Conservation (phyloP, 345 rosid species). For the Dipteronia dyeriana region DNA sequence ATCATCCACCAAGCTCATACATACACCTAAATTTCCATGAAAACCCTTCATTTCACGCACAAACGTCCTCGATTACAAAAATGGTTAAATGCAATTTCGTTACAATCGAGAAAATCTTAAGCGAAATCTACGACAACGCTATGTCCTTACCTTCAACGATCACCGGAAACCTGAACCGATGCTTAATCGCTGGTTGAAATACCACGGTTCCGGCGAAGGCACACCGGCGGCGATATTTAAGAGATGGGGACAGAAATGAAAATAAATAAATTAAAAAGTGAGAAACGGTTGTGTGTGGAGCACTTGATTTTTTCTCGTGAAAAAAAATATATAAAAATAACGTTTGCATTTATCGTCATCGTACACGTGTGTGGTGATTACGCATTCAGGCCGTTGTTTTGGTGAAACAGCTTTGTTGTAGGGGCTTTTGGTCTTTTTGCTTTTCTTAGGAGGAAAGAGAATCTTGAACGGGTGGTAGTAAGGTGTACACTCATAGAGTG, state of each 20-base stretch:
- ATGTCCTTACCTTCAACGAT: constrained; percentile 27
- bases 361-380: constrained; percentile 38
- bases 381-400: constrained; percentile 32
- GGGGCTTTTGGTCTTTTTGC: constrained; percentile 11
- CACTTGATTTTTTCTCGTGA: no score
- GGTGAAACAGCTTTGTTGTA: neutral
- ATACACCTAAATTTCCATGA: neutral
- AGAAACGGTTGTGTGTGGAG: neutral
- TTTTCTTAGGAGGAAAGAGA: neutral
- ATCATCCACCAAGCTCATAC: constrained; percentile 1
- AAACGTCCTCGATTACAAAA: neutral
- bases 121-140: neutral
- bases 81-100: neutral
- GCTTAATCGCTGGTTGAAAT: constrained; percentile 18
- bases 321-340: neutral
- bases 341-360: constrained; percentile 27
- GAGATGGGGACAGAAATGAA: neutral
- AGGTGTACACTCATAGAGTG: neutral
- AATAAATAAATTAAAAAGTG: neutral
- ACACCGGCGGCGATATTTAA: constrained; percentile 10
- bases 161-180: constrained; percentile 25
- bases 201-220: constrained; percentile 21
- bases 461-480: constrained; percentile 9
- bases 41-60: neutral
- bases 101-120: neutral